phyloP scores from a whole-genome alignment of 2,329 filamentous ascomycete species.

The Fusarium globosum region DNA sequence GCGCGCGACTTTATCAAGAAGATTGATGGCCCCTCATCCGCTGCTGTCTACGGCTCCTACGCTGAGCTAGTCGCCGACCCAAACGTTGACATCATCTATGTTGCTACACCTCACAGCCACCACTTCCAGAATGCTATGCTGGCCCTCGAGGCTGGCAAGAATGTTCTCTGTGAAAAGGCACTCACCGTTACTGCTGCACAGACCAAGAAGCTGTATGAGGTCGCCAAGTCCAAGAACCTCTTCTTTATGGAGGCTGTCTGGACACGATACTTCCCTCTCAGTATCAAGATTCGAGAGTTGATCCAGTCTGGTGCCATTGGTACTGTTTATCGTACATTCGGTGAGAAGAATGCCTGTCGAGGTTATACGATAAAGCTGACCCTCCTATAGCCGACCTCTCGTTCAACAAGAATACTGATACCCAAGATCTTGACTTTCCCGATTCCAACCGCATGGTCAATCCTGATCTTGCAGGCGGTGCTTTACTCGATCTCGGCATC shows the following conservation, averaged over 20 bases:
- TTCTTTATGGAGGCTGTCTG: conserved; percentile 91
- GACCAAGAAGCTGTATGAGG: conserved; percentile 75
- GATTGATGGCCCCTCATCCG: conserved; percentile 73
- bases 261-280: conserved; percentile 89
- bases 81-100: conserved; percentile 86
- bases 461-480: conserved; percentile 82
- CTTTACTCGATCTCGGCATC: conserved; percentile 85
- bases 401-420: conserved; percentile 67
- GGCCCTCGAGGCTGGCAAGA: conserved; percentile 84
- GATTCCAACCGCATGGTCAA: conserved; percentile 83
- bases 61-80: conserved; percentile 81
- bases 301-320: conserved; percentile 66
- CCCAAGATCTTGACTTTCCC: conserved; percentile 67
- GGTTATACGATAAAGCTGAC: conserved; percentile 11
- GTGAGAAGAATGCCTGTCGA: conserved; percentile 48
- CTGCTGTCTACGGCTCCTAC: conserved; percentile 83
- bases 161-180: conserved; percentile 91
- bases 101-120: conserved; percentile 91
- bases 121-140: conserved; percentile 93
- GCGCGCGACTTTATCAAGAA: conserved; percentile 79
- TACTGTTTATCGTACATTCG: conserved; percentile 68
- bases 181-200: conserved; percentile 87
- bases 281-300: conserved; percentile 77
- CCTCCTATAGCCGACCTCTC: conserved; percentile 64
- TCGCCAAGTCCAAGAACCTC: conserved; percentile 76